Conservation (phyloP, 805 yeast species). For the Candida ulmi region DNA sequence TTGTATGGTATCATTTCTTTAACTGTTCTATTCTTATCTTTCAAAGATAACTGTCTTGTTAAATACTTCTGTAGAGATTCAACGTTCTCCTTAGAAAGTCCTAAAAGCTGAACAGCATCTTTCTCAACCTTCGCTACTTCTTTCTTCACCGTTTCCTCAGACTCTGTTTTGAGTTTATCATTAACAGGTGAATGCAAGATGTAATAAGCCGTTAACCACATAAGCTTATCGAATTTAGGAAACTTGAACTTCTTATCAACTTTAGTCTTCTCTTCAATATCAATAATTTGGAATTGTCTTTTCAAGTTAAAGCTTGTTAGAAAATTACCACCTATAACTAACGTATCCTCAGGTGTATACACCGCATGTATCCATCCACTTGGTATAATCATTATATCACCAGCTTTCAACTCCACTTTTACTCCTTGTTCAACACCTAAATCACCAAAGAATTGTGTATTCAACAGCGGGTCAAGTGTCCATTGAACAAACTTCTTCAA, state of each 20-base stretch:
- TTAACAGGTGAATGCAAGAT: too few species aligned
- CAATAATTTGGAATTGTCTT: slow-evolving; percentile 53
- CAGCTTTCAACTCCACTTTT: slow-evolving; percentile 46
- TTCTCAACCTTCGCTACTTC: too few species aligned
- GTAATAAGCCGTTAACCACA: slow-evolving; percentile 55
- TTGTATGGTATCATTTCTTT: slow-evolving; percentile 9
- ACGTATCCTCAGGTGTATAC: slow-evolving; percentile 71
- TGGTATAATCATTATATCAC: slow-evolving; percentile 79
- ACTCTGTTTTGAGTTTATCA: too few species aligned
- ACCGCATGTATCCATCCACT: slow-evolving; percentile 95
- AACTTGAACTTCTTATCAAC: slow-evolving; percentile 75
- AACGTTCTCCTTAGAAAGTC: background rate
- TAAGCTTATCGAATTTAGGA: slow-evolving; percentile 65
- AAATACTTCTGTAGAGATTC: slow-evolving; percentile 4
- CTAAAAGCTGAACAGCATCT: too few species aligned
- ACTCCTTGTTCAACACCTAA: slow-evolving; percentile 41
- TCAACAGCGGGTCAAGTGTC: slow-evolving; percentile 65
- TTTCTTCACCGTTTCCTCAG: too few species aligned
- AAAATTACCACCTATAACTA: slow-evolving; percentile 87
- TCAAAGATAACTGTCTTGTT: background rate
- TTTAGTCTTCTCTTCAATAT: slow-evolving; percentile 59
- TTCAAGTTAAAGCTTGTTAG: slow-evolving; percentile 55
- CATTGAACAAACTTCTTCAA: slow-evolving; percentile 59
- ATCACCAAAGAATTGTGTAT: slow-evolving; percentile 59
- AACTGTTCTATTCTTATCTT: slow-evolving; percentile 1